These are phyloP conservation scores for Coemansia sp. DNA, from an alignment of 192 early-diverging fungal species.

Conservation along the genomic window DNA sequence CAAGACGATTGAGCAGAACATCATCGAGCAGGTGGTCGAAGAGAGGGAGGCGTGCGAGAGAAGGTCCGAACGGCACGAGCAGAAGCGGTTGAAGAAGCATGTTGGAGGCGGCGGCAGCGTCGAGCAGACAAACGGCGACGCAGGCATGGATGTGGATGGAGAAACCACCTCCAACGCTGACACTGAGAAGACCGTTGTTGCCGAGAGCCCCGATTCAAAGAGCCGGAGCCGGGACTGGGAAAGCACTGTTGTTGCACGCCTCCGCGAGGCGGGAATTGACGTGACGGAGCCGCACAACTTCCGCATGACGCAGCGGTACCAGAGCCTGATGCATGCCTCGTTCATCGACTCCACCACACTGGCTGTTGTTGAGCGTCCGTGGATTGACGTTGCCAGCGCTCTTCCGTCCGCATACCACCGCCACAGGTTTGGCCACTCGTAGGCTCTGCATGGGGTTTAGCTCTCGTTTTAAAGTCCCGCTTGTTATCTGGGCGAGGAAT, in stretches of 20 bases:
- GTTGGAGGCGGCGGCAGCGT: constrained; percentile 11
- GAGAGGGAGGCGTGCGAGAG: constrained; percentile 42
- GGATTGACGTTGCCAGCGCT: constrained; percentile 72
- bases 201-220: constrained; percentile 13
- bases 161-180: constrained; percentile 17
- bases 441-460: neutral
- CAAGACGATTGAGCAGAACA: constrained; percentile 57
- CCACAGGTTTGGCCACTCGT: constrained; percentile 71
- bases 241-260: constrained; percentile 39
- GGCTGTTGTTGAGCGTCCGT: constrained; percentile 87
- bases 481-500: neutral
- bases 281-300: constrained; percentile 62
- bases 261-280: constrained; percentile 52
- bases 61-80: constrained; percentile 40
- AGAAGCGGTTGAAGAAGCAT: constrained; percentile 55
- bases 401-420: constrained; percentile 82
- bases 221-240: constrained; percentile 44
- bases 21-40: constrained; percentile 39
- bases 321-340: constrained; percentile 77
- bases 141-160: constrained; percentile 38
- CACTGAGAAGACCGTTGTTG: constrained; percentile 14
- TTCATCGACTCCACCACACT: constrained; percentile 72
- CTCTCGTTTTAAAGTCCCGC: neutral
- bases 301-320: constrained; percentile 75
- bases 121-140: constrained; percentile 21